phyloP scores from a whole-genome alignment of 2,329 filamentous ascomycete genomes.

The Talaromyces sp. region DNA sequence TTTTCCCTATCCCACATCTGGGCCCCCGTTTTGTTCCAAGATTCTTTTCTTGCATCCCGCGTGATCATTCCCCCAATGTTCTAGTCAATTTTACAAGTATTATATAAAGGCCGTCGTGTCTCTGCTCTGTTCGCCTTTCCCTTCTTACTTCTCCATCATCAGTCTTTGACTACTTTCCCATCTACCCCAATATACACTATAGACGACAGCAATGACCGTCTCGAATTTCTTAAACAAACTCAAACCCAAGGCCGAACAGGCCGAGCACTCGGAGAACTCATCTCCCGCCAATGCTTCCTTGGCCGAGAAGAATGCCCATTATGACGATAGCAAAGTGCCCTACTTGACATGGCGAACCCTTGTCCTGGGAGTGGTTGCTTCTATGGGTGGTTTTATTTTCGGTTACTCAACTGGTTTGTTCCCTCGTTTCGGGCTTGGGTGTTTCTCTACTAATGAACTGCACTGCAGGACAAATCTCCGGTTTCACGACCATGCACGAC shows the following conservation, averaged over 20 bases:
- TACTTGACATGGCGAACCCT: slow-evolving; percentile 41
- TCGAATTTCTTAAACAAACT: slow-evolving; percentile 19
- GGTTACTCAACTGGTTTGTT: slow-evolving; percentile 40
- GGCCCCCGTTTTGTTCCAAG: background rate
- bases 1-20: background rate
- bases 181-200: background rate
- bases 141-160: background rate
- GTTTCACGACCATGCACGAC: slow-evolving; percentile 44
- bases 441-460: slow-evolving; percentile 12
- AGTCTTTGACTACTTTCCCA: no score
- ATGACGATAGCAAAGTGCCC: slow-evolving; percentile 41
- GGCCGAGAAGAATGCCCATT: slow-evolving; percentile 30
- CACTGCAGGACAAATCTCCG: slow-evolving; percentile 40
- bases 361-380: slow-evolving; percentile 42
- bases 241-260: slow-evolving; percentile 23
- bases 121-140: background rate
- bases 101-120: background rate
- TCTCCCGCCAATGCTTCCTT: slow-evolving; percentile 27
- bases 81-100: background rate
- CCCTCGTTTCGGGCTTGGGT: no score
- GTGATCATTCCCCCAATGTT: background rate
- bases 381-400: slow-evolving; percentile 47
- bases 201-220: slow-evolving; percentile 8
- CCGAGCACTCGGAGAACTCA: slow-evolving; percentile 27
- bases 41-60: slow-evolving; percentile 2